A percentile compares a stretch with the other conserved stretches of the same genome.
Evolutionary conservation across 2,329 filamentous ascomycete species (phyloP).

Genomic region (Plenodomus biglobosus): DNA sequence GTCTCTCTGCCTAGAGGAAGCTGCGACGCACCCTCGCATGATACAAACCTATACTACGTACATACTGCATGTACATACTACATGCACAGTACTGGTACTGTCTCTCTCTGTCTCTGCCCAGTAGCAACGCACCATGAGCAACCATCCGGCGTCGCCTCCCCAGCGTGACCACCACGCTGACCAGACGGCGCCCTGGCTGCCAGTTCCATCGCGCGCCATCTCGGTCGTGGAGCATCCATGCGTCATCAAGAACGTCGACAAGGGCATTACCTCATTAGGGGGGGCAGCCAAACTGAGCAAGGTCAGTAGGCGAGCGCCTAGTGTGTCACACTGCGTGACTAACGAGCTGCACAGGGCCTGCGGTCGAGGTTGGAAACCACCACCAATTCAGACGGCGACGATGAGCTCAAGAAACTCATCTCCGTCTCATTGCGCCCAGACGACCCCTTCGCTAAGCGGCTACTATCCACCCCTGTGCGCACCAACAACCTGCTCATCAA

Average conservation of each 20-base stretch:
- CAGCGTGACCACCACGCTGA: conserved; percentile 1
- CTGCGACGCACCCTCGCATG: conserved; percentile 6
- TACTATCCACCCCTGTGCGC: conserved; percentile 72
- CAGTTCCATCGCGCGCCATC: conserved; percentile 56
- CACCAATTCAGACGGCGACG: conserved; percentile 22
- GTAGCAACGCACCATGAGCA: not conserved
- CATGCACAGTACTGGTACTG: not conserved
- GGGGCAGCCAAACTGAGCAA: conserved; percentile 57
- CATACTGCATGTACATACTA: not conserved
- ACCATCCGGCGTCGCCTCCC: conserved; percentile 7
- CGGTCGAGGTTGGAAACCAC: conserved; percentile 30
- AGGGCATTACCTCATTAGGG: conserved; percentile 64
- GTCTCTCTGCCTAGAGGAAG: conserved; percentile 4
- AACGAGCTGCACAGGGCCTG: conserved; percentile 25
- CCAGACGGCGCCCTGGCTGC: conserved; percentile 48
- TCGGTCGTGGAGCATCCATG: conserved; percentile 68
- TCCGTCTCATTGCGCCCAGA: conserved; percentile 78
- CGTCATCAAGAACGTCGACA: conserved; percentile 65
- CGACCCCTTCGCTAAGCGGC: conserved; percentile 75
- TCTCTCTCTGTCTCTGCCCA: not conserved
- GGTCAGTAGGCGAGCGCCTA: conserved; percentile 35
- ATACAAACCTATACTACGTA: no score
- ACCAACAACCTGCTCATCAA: conserved; percentile 86
- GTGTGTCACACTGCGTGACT: conserved; percentile 3
- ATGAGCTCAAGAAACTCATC: conserved; percentile 52